Evolutionary conservation across 371 early-diverging fungal species (phyloP), one percentile per base, ranked within the genome.

Genomic region (Cokeromyces recurvatus): DNA sequence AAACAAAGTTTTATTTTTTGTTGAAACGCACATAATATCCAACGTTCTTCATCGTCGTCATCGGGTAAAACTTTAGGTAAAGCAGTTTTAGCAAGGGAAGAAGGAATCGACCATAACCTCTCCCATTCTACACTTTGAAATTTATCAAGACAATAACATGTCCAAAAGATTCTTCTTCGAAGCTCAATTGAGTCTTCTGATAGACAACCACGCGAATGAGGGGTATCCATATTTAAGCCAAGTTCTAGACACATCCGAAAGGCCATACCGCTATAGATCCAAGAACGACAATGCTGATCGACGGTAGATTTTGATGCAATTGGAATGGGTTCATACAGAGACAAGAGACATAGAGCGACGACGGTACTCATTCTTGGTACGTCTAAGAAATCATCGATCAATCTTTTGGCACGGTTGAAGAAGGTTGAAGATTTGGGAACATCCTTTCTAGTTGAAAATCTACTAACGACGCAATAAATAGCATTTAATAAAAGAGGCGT

Each of bases 211-310:
- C 46, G 39, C 24, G 50, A 25, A 16, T 34, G 17, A 22, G 45
- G 36, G 2, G 59, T 46, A 14, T 55, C 56, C 10, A 57, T 20
- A 36, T 59, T 55, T 11, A 65, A 36, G 9, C 66, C 66, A 4
- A 65, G 55, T 32, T 61, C 74, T 25, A 69, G 43, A 22, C 65
- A 64, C 74, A 73, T 73, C 16, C 74, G 67, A n/a, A 56, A 57
- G 9, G 67, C 69, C 74, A 73, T 69, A 2, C 65, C 74, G 22
- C 59, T 55, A 16, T 60, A 57, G 7, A 54, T 46, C 58, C 64
- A 67, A 11, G 55, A 47, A 14, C 68, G 60, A 32, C 61, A 65
- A 25, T 61, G 49, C 1, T 54, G 55, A 10, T 45, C 46, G n/a
- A 34, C 21, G 22, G 27, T 22, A n/a, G n/a, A n/a, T n/a, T n/a